phyloP scores from a whole-genome alignment of 2,329 filamentous ascomycete species.

The Rhexocercosporidium sp. region DNA sequence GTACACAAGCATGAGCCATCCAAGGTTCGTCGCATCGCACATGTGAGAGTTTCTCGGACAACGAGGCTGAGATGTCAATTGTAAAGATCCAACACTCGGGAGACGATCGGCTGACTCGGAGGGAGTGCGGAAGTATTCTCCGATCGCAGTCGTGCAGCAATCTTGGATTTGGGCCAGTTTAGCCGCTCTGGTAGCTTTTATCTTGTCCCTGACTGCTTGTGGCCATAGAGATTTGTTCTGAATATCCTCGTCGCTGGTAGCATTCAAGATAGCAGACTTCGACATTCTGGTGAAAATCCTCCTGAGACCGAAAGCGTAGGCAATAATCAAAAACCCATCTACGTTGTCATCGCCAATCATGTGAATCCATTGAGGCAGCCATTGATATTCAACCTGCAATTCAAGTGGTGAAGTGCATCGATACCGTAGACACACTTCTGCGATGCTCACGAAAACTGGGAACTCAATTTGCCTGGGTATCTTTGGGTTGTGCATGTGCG shows the following conservation, averaged over 20 bases:
- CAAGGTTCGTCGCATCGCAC: conserved; percentile 59
- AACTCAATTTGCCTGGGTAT: conserved; percentile 54
- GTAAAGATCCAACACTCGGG: conserved; percentile 32
- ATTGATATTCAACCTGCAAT: conserved; percentile 54
- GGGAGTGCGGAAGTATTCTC: conserved; percentile 51
- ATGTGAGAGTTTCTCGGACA: conserved; percentile 56
- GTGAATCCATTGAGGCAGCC: conserved; percentile 58
- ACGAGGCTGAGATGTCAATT: conserved; percentile 46
- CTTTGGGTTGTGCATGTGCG: conserved; percentile 54
- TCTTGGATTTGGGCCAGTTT: conserved; percentile 57
- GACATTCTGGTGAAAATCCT: conserved; percentile 56
- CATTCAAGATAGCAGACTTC: conserved; percentile 54
- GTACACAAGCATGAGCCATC: conserved; percentile 59
- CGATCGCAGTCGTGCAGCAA: conserved; percentile 50
- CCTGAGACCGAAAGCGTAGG: conserved; percentile 57
- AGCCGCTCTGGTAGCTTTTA: conserved; percentile 53
- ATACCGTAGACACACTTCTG: conserved; percentile 56
- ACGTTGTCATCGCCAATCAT: conserved; percentile 52
- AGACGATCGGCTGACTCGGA: conserved; percentile 22
- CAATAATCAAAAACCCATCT: conserved; percentile 56
- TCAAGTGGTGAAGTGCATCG: conserved; percentile 58
- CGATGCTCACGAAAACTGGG: conserved; percentile 56
- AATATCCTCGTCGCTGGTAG: conserved; percentile 50
- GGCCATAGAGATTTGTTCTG: conserved; percentile 52
- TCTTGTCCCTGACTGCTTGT: conserved; percentile 51